Base-by-base conservation (phyloP, 164 flowering plant species). In the Macadamia integrifolia region DNA sequence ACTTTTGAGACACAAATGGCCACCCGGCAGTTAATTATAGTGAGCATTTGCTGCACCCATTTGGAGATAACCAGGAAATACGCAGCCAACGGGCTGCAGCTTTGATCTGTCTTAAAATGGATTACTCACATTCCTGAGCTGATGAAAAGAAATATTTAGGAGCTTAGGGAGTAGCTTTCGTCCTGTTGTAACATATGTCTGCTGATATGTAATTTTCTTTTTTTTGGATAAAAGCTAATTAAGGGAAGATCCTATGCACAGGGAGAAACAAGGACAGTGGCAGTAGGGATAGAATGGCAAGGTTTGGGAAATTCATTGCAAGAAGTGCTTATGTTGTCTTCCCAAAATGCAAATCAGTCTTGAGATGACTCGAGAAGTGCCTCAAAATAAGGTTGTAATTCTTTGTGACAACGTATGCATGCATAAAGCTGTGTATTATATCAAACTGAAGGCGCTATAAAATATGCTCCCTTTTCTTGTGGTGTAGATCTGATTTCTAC, bases 101-200 rank as follows among this genome's bases (percentile, higher is more conserved):
- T 31, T 6, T 57, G 43, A 43, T 32, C 8, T 11, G 32, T 31
- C 62, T 60, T 6, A n/a, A 60, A 43, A 60, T 14, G 32, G n/a
- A 60, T 60, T 53, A 13, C 43, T 6, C 17, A 30, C 44, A 31
- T 60, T 60, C 14, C 40, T 7, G 8, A 15, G n/a, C 43, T 13
- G n/a, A 15, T 60, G 43, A 14, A 15, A 60, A 3, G 43, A 60
- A 60, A 60, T n/a, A 32, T 31, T 58, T 9, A 2, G 32, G 10
- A 18, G 35, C 11, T 18, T n/a, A 53, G 17, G 30, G 30, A 35
- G 61, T 29, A 29, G 14, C 40, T 29, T 30, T 1, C 44, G 8
- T 60, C 62, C 62, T 60, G 8, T 31, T 60, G 62, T 60, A 60
- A 60, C 62, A 60, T 60, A 32, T 60, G 7, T 60, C 6, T 59